Percentiles rank a stretch among this genome's conserved stretches.
Conservation (phyloP, 2,329 filamentous ascomycete species). For the Fusarium tricinctum region DNA sequence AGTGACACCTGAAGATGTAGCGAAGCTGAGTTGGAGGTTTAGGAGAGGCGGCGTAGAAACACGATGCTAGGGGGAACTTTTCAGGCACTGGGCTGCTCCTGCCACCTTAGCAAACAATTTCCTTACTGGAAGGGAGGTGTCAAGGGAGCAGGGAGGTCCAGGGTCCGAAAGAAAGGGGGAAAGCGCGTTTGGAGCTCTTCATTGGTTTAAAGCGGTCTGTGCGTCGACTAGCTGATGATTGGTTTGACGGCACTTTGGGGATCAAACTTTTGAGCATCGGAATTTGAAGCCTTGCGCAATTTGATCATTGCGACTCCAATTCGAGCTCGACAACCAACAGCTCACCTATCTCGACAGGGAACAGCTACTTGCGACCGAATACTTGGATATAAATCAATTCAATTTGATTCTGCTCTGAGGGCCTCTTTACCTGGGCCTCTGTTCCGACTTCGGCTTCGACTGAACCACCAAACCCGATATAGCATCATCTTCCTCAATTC, state of each 20-base stretch:
- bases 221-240: constrained; percentile 52
- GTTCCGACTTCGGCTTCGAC: constrained; percentile 12
- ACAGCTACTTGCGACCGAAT: constrained; percentile 20
- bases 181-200: constrained; percentile 52
- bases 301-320: constrained; percentile 41
- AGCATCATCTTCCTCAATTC: constrained; percentile 25
- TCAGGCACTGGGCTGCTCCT: constrained; percentile 55
- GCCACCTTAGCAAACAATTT: constrained; percentile 65
- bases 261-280: constrained; percentile 52
- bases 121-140: constrained; percentile 56
- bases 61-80: constrained; percentile 57
- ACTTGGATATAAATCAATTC: not conserved
- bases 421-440: not conserved
- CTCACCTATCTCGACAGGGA: constrained; percentile 19
- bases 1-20: constrained; percentile 47
- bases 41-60: constrained; percentile 48
- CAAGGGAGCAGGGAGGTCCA: constrained; percentile 52
- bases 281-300: constrained; percentile 45
- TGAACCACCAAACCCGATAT: constrained; percentile 22
- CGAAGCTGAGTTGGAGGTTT: constrained; percentile 51
- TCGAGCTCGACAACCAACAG: constrained; percentile 32
- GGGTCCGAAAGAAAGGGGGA: constrained; percentile 61
- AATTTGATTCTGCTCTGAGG: not conserved
- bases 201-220: constrained; percentile 52
- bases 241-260: constrained; percentile 47